These are phyloP conservation scores for Gyrodon lividus DNA, from an alignment of 768 basidiomycete genomes.

Conservation along the genomic window DNA sequence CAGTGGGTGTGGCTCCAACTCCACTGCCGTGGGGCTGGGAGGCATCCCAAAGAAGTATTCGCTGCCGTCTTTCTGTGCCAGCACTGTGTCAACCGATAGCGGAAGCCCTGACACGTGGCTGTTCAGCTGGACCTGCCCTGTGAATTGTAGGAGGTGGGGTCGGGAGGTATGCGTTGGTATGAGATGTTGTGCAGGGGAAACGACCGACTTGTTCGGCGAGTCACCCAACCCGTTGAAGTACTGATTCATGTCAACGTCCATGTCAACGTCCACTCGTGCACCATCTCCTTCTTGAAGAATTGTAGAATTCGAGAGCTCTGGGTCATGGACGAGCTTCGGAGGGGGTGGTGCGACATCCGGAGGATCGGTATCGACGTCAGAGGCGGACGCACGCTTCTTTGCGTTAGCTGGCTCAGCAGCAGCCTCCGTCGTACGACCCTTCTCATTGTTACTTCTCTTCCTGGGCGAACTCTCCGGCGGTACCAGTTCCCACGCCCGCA, in stretches of 20 bases:
- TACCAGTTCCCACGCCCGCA: constrained; percentile 18
- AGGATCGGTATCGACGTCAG: neutral
- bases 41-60: constrained; percentile 30
- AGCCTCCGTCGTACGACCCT: neutral
- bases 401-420: neutral
- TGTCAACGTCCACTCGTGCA: constrained; percentile 9
- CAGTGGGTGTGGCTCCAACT: neutral
- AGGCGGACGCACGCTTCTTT: neutral
- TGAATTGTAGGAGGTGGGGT: constrained; percentile 6
- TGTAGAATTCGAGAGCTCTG: neutral
- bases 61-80: constrained; percentile 4
- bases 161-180: constrained; percentile 7
- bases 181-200: neutral
- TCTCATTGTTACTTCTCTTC: neutral
- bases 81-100: constrained; percentile 5
- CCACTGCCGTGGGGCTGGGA: constrained; percentile 19
- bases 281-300: neutral
- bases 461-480: neutral
- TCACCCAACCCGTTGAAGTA: constrained; percentile 27
- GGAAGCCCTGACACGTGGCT: constrained; percentile 6
- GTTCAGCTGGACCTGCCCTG: neutral
- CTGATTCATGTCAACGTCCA: constrained; percentile 24
- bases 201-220: constrained; percentile 16
- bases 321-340: neutral
- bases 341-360: neutral